Conservation (phyloP, 305 asterid species). For the Withania somnifera region DNA sequence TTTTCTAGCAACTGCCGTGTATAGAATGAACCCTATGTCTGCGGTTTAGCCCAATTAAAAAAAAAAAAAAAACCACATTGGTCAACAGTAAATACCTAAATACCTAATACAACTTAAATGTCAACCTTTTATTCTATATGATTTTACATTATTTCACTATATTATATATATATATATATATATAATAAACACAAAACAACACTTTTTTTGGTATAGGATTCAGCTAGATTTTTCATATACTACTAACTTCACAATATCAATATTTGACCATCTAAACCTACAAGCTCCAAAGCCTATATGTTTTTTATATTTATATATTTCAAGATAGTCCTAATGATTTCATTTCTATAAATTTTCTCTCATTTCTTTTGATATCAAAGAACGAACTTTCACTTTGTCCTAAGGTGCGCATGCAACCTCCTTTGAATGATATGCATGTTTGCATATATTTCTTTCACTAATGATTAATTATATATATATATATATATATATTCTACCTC, state of each 20-base stretch:
- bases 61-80: background rate
- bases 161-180: too few relatives aligned
- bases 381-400: background rate
- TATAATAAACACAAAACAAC: background rate
- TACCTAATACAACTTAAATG: background rate
- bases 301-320: background rate
- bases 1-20: background rate
- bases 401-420: background rate
- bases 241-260: background rate
- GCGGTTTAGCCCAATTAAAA: background rate
- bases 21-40: background rate
- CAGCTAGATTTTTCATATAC: background rate
- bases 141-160: background rate
- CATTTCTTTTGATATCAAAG: background rate
- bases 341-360: background rate
- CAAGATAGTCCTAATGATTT: background rate
- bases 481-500: background rate
- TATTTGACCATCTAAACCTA: background rate
- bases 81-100: conserved; percentile 1
- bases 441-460: background rate
- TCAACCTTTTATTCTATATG: background rate
- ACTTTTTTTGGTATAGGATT: background rate
- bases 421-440: background rate
- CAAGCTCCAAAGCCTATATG: background rate
- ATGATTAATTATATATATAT: background rate